Evolutionary conservation across 176 grass and related monocot genomes (phyloP), one percentile per base, ranked within the genome.

Genomic region (Zizania latifolia): DNA sequence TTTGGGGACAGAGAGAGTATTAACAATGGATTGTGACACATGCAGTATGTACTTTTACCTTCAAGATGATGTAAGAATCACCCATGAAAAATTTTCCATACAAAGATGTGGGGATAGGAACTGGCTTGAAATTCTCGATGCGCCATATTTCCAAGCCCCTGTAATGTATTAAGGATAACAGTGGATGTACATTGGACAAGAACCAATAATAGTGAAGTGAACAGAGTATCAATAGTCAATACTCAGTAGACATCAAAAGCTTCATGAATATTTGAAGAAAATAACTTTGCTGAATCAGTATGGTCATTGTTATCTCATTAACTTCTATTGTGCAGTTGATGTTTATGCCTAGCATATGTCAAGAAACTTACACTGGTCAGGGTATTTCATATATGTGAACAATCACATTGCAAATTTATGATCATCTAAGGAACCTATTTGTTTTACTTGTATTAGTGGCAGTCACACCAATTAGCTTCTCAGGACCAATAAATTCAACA

Each of bases 31-130:
- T 65, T 24, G 35, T 54, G 2, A 53, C 48, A 53, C 48, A 8
- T 53, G 9, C 22, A 9, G 8, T 22, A 53, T 53, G 80, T 72
- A 35, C 81, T 62, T 30, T 23, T 81, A 96, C 86, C 93, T 87
- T 92, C 76, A 92, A 80, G 64, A 92, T 72, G 39, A 99, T 90
- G 38, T 99, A 99, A 51, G 95, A 92, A 90, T 99, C 95, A 40
- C 91, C 95, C 65, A 87, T 85, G 44, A 90, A 99, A 80, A 99
- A 99, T 72, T 94, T 99, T 62, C 95, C 95, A 82, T 92, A 68
- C 26, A 76, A 90, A 65, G 89, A 74, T 50, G 71, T 61, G 3
- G 86, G 76, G 19, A 90, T 68, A 33, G 63, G 58, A 58, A 90
- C 82, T 56, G 95, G 91, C 72, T 89, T 90, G 72, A 94, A 99